Evolutionary conservation across 139 green algal species (phyloP).

Genomic region (Parachlorella kessleri): DNA sequence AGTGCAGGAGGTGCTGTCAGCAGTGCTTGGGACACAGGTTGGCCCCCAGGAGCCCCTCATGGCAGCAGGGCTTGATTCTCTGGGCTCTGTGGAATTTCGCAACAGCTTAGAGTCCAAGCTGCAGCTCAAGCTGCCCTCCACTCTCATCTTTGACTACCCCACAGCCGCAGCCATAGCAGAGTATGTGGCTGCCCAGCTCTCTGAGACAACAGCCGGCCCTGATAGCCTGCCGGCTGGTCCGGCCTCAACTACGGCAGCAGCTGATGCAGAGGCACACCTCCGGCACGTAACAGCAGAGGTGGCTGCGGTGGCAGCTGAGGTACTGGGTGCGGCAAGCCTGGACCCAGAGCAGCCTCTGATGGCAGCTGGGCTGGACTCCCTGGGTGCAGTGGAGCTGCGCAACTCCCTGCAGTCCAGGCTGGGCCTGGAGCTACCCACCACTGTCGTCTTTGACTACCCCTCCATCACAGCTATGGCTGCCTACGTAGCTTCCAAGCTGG

Average conservation of each 20-base stretch:
- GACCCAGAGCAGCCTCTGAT: constrained; percentile 22
- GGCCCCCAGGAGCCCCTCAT: constrained; percentile 72
- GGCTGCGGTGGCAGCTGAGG: neutral
- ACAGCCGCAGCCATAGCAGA: constrained; percentile 46
- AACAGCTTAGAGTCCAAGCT: constrained; percentile 21
- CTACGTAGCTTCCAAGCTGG: constrained; percentile 33
- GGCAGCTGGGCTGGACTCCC: constrained; percentile 61
- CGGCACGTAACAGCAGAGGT: constrained; percentile 1
- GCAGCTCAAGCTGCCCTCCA: constrained; percentile 42
- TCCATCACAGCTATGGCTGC: constrained; percentile 43
- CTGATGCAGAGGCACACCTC: neutral
- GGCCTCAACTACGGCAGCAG: neutral
- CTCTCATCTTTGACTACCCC: constrained; percentile 61
- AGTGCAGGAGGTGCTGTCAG: constrained; percentile 31
- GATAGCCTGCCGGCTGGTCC: too few species aligned
- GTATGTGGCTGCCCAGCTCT: constrained; percentile 24
- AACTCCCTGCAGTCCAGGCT: constrained; percentile 46
- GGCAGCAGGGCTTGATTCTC: constrained; percentile 77
- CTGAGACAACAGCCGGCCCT: neutral
- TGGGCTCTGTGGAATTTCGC: constrained; percentile 48
- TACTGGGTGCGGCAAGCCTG: constrained; percentile 4
- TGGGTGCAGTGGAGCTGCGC: constrained; percentile 51
- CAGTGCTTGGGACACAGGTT: constrained; percentile 48
- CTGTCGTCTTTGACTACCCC: constrained; percentile 59
- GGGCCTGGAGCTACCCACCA: constrained; percentile 35